Evolutionary conservation across 169 alveolate species (phyloP).

Genomic region (Eimeria praecox): DNA sequence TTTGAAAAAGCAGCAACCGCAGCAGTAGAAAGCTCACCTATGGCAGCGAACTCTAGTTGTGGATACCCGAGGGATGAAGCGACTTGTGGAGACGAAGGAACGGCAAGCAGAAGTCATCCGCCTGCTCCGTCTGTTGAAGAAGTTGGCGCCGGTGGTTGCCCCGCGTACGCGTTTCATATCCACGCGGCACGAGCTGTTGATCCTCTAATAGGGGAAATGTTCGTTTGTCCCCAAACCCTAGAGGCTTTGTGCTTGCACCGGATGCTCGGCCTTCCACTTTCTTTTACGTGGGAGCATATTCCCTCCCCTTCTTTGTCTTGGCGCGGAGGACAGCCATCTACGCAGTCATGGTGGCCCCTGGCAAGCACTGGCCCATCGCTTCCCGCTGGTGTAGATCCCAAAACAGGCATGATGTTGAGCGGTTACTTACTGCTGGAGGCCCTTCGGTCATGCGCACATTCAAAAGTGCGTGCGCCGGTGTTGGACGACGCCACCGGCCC

Average conservation of each 20-base stretch:
- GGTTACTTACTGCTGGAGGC: conserved; percentile 41
- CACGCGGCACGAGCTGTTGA: conserved; percentile 59
- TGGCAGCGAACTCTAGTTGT: neutral
- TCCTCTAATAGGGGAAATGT: conserved; percentile 51
- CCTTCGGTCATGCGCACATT: neutral
- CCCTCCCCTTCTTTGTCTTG: conserved; percentile 10
- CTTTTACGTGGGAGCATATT: conserved; percentile 19
- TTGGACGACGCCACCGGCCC: neutral
- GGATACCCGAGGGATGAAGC: neutral
- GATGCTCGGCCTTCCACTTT: conserved; percentile 52
- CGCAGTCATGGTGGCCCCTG: neutral
- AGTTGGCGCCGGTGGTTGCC: neutral
- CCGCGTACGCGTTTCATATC: neutral
- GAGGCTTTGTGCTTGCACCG: conserved; percentile 47
- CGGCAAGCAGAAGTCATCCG: neutral
- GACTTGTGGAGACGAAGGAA: neutral
- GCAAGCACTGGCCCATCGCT: neutral
- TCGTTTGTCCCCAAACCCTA: conserved; percentile 63
- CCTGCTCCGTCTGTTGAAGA: neutral
- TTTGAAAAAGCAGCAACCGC: neutral
- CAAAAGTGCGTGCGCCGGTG: neutral
- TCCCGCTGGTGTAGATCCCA: conserved; percentile 64
- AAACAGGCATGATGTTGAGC: conserved; percentile 16
- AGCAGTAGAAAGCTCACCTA: neutral
- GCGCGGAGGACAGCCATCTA: neutral